Evolutionary conservation across 2,329 filamentous ascomycete genomes (phyloP), one percentile per base, ranked within the genome.

Genomic region (Cladophialophora psammophila): DNA sequence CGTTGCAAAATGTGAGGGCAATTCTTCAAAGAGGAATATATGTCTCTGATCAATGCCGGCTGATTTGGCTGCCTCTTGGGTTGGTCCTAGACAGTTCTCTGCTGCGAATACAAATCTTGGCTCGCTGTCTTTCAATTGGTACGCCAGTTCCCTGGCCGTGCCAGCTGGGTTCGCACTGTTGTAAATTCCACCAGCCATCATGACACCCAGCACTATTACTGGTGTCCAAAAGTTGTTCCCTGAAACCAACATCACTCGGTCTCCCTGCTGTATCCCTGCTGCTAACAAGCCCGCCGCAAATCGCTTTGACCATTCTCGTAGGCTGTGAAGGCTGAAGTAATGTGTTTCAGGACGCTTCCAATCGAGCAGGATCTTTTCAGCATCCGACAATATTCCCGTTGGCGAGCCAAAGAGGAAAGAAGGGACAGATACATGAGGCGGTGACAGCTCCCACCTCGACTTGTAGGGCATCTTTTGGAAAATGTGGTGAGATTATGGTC

Each of bases 161-260:
- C 81, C 84, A 12, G 79, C 77, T 3, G 81, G 78, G 67, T 86
- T 86, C 15, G 81, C 79, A n/a, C 83, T 84, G 69, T 83, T 82
- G 74, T 83, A 84, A 36, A 82, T 76, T 54, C 81, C 82, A n/a
- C 80, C 80, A 35, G 81, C 79, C 34, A 80, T 81, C 65, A 84
- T 78, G 59, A 80, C 78, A 18, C 75, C 78, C 58, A 66, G 42
- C 26, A 60, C 45, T 2, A 91, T 79, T 0, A 84, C 79, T 0
- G 90, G 88, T 72, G 88, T 90, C 79, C 88, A 90, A 26, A 92
- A 78, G 68, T 83, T 88, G 78, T 92, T 92, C 35, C 86, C 85
- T 0, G 88, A 87, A 76, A 88, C 91, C 20, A 92, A 78, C 59
- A 92, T 79, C 6, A 92, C 85, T 2, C 89, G 86, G 70, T 91